Base-by-base conservation (phyloP, 2,329 filamentous ascomycete genomes). In the Fusarium citri region DNA sequence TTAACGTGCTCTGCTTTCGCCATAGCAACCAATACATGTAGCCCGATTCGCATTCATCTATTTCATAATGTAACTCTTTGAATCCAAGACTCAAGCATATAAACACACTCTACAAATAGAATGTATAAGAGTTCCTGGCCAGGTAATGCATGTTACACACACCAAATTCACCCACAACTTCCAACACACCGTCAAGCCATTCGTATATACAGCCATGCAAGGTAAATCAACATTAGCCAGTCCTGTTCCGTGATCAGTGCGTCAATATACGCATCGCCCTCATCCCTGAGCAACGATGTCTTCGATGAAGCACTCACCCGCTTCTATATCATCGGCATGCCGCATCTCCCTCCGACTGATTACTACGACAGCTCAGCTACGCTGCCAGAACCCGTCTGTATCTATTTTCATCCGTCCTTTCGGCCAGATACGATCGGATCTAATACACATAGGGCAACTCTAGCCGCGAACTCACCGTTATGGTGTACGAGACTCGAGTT, bases 251-350 rank as follows among this genome's bases (percentile, higher is more conserved):
- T 41, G 23, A 28, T 42, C 49, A 26, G 20, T 53, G 49, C 49
- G 23, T 41, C 7, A 16, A 5, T 9, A 37, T 25, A n/a, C 31
- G 48, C 31, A 51, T 23, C 25, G 28, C 37, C 20, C 26, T 30
- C 16, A 25, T 34, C 37, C 51, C 20, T 34, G 34, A 12, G 25
- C 22, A 31, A 30, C 28, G 34, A 49, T 20, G 14, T n/a, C 20
- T 46, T 46, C 66, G 41, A 67, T 59, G 28, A 49, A 58, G 66
- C 31, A 55, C 45, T 43, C 41, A 25, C 49, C 63, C 31, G 26
- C 10, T 31, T 23, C 20, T 20, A 47, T 23, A n/a, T 26, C 26
- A 42, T 43, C 53, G 50, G 42, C 28, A 45, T 31, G 10, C 37
- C n/a, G 22, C 51, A 46, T 20, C 31, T 48, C 34, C 56, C 54